Evolutionary conservation across 2,329 filamentous ascomycete species (phyloP).

Genomic region (Neopestalotiopsis rosae): DNA sequence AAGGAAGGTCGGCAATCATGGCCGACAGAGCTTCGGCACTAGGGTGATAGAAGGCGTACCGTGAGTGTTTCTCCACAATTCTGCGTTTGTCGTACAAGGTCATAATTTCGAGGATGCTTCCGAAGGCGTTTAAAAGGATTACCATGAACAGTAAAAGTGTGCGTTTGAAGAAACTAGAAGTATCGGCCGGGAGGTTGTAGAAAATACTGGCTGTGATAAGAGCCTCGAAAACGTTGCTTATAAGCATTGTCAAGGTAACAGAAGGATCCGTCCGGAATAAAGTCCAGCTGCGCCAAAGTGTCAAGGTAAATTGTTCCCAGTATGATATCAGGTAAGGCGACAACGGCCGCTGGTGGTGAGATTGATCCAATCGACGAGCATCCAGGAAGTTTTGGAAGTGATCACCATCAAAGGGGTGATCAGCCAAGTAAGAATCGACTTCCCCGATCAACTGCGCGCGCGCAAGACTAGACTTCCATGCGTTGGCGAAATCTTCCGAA

Average conservation of each 20-base stretch:
- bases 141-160: constrained; percentile 58
- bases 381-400: too few species aligned
- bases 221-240: constrained; percentile 52
- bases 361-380: too few species aligned
- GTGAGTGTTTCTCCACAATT: constrained; percentile 51
- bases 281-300: too few species aligned
- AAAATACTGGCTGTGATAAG: constrained; percentile 60
- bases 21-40: constrained; percentile 62
- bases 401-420: too few species aligned
- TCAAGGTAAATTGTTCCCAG: too few species aligned
- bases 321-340: too few species aligned
- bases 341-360: too few species aligned
- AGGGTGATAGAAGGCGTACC: constrained; percentile 37
- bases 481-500: neutral
- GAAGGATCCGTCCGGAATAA: too few species aligned
- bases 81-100: constrained; percentile 13
- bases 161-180: constrained; percentile 50
- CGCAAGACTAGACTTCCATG: neutral
- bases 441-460: too few species aligned
- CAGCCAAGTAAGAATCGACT: too few species aligned
- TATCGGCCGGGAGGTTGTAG: constrained; percentile 48
- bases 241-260: constrained; percentile 23
- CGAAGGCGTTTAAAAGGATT: constrained; percentile 57
- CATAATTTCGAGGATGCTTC: constrained; percentile 37
- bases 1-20: constrained; percentile 67